Conservation (phyloP, 495 filamentous ascomycete genomes). For the Penicillium ucsense region DNA sequence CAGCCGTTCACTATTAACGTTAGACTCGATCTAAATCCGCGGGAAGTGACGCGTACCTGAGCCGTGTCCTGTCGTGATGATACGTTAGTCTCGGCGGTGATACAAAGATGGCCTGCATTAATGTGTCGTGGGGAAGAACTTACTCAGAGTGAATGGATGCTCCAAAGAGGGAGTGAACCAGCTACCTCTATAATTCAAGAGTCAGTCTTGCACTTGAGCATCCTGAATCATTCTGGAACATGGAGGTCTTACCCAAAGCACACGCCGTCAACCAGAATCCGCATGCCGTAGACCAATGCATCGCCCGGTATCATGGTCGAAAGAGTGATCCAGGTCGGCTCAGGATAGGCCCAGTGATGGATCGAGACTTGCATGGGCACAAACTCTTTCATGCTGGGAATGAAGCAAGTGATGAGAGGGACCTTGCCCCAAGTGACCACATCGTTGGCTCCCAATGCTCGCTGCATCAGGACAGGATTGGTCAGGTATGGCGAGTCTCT, state of each 20-base stretch:
- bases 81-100: neutral
- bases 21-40: neutral
- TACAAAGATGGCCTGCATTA: neutral
- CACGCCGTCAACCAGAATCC: constrained; percentile 62
- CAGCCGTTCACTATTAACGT: constrained; percentile 46
- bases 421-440: constrained; percentile 33
- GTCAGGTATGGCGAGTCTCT: constrained; percentile 32
- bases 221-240: neutral
- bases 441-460: too few relatives aligned
- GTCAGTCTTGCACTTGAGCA: neutral
- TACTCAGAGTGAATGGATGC: constrained; percentile 37
- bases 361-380: constrained; percentile 61
- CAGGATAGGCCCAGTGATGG: constrained; percentile 68
- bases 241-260: constrained; percentile 47
- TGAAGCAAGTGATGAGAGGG: constrained; percentile 68
- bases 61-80: constrained; percentile 11
- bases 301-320: constrained; percentile 51
- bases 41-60: constrained; percentile 12
- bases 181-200: constrained; percentile 30
- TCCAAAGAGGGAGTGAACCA: constrained; percentile 44
- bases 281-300: constrained; percentile 53
- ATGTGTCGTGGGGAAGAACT: too few relatives aligned
- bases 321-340: constrained; percentile 47
- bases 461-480: neutral
- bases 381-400: constrained; percentile 52